These are phyloP conservation scores for Neurospora sp. DNA, from an alignment of 495 filamentous ascomycete genomes.

Conservation along the genomic window DNA sequence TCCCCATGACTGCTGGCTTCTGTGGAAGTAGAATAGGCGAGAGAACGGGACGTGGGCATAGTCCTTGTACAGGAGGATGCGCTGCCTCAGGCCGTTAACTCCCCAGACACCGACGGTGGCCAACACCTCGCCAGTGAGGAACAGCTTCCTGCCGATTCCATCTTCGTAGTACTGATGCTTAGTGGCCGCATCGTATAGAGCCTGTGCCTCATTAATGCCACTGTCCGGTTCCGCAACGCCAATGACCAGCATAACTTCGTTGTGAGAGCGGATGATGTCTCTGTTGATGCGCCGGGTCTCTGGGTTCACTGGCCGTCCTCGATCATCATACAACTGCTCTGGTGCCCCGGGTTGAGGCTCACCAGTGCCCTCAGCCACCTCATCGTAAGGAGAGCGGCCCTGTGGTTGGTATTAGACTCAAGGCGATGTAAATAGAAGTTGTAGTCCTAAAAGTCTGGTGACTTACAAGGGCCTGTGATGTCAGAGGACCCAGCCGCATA, in stretches of 20 bases:
- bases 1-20: conserved; percentile 17
- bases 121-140: conserved; percentile 26
- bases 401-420: conserved; percentile 12
- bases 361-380: conserved; percentile 39
- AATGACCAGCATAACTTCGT: conserved; percentile 48
- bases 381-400: conserved; percentile 67
- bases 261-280: conserved; percentile 43
- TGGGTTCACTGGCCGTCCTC: conserved; percentile 57
- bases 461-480: conserved; percentile 41
- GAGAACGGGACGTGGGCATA: conserved; percentile 31
- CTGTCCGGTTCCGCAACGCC: conserved; percentile 42
- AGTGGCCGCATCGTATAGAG: conserved; percentile 9
- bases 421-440: neutral
- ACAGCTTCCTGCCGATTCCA: conserved; percentile 25
- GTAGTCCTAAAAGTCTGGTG: neutral
- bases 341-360: conserved; percentile 36
- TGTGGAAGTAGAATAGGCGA: conserved; percentile 22
- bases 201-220: conserved; percentile 14
- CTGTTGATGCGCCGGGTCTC: conserved; percentile 40
- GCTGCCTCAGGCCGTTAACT: conserved; percentile 39
- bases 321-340: conserved; percentile 57
- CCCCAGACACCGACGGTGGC: conserved; percentile 40
- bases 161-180: conserved; percentile 30
- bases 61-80: conserved; percentile 39
- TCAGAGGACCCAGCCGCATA: conserved; percentile 33